phyloP scores from a whole-genome alignment of 257 asterid species.

The Solanum sitiens region DNA sequence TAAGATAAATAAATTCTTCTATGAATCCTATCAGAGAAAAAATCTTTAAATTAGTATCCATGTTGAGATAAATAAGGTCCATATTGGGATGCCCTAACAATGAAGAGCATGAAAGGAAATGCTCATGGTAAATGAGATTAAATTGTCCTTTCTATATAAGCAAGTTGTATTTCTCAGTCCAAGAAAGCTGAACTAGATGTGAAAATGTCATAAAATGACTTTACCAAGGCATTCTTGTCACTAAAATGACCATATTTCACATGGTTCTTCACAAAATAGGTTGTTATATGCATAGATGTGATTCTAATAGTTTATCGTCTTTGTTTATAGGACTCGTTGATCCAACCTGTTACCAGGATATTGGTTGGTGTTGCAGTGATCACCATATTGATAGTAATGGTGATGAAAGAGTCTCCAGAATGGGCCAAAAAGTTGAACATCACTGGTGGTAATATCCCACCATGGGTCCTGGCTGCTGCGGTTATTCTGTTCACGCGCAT shows the following conservation, averaged over 20 bases:
- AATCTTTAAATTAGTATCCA: not conserved
- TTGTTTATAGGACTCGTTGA: conserved; percentile 55
- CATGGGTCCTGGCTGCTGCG: conserved; percentile 82
- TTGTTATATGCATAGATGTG: not conserved
- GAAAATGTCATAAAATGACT: not conserved
- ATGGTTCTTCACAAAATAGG: not conserved
- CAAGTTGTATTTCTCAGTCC: not conserved
- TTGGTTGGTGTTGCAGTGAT: conserved; percentile 43
- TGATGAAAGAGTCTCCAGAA: conserved; percentile 52
- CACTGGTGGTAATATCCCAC: conserved; percentile 39
- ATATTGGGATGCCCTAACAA: not conserved
- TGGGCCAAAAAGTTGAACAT: conserved; percentile 55
- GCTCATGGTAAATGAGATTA: not conserved
- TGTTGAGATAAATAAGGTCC: not conserved
- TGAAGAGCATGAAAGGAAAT: not conserved
- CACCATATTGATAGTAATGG: conserved; percentile 35
- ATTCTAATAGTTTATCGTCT: conserved; percentile 1
- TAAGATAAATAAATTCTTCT: not conserved
- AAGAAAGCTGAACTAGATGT: not conserved
- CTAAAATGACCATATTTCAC: not conserved
- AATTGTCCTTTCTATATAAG: not conserved
- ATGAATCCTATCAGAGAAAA: not conserved
- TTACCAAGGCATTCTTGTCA: not conserved
- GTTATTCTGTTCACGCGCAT: conserved; percentile 74
- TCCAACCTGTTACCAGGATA: conserved; percentile 65